Evolutionary conservation across 805 yeast species (phyloP), one percentile per base, ranked within the genome.

Genomic region (Saturnispora bothae): DNA sequence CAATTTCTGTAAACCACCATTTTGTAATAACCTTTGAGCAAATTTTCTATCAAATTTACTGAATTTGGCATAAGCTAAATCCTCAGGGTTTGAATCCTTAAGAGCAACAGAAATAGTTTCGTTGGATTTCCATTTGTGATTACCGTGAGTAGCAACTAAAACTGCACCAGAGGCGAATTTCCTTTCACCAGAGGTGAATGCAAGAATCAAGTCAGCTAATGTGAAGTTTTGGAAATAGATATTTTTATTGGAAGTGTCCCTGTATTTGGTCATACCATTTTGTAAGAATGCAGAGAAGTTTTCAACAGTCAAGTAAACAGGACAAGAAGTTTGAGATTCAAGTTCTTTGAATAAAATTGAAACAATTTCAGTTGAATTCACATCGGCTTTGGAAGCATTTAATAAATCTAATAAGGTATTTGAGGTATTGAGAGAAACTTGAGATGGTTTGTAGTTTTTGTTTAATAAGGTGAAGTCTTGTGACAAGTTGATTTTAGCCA

Each of bases 271-370:
- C 37, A 58, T 57, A 5, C 81, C 67, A 22, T 60, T 50, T 28
- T 76, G 69, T 10, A 76, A 55, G 41, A 83, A 59, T 3, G 77
- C 73, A 42, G 83, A 76, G 52, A 84, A 68, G 52, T 82, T 77
- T 56, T 86, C 96, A 31, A 85, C 66, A 3, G 94, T 68, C 31
- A 84, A 64, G 36, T 72, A 63, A 8, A 80, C 78, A 4, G 89
- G 88, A 28, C 63, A 55, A 13, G 52, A 40, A 2, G 57, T 43
- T 44, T 82, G 83, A 27, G 49, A 50, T 13, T 68, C 53, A 36
- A 84, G 60, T 59, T 81, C 85, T 2, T 63, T 54, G 3, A 82
- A 49, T 16, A 82, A 59, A 36, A 69, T 67, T 39, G 66, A 63
- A 48, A 82, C 73, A 16, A 76, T 70, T 21, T 52, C 52, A 6